phyloP scores from a whole-genome alignment of 257 asterid genomes.

The Solanum commersonii region DNA sequence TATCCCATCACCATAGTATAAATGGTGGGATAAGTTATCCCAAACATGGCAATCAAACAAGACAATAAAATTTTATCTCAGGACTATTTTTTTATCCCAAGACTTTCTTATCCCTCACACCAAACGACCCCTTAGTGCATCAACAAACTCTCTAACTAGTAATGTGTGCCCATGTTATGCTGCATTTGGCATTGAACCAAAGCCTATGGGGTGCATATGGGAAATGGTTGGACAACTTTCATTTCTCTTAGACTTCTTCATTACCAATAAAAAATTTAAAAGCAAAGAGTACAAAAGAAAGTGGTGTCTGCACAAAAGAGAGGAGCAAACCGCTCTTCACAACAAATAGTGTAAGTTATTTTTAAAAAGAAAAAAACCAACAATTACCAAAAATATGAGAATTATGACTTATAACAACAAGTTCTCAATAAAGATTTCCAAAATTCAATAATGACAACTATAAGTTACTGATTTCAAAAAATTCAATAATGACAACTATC shows the following conservation, averaged over 20 bases:
- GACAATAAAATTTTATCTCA: neutral
- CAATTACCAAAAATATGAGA: neutral
- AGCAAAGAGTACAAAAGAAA: neutral
- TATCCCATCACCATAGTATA: neutral
- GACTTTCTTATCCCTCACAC: neutral
- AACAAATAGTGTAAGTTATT: neutral
- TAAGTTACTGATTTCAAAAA: too few species aligned
- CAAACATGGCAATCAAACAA: neutral
- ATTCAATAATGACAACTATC: neutral
- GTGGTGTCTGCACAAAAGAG: neutral
- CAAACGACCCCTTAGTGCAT: neutral
- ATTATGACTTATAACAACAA: neutral
- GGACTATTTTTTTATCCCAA: neutral
- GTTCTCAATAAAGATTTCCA: neutral
- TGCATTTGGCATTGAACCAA: neutral
- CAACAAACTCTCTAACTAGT: neutral
- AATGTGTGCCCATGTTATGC: neutral
- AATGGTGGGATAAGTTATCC: neutral
- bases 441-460: neutral
- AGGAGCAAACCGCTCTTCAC: neutral
- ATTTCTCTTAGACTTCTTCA: neutral
- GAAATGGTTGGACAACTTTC: neutral
- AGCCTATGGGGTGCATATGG: neutral
- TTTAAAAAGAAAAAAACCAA: neutral
- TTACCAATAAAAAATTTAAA: neutral